Conservation (phyloP, 2,329 filamentous ascomycete genomes). For the Fusarium neocosmosporiellum region DNA sequence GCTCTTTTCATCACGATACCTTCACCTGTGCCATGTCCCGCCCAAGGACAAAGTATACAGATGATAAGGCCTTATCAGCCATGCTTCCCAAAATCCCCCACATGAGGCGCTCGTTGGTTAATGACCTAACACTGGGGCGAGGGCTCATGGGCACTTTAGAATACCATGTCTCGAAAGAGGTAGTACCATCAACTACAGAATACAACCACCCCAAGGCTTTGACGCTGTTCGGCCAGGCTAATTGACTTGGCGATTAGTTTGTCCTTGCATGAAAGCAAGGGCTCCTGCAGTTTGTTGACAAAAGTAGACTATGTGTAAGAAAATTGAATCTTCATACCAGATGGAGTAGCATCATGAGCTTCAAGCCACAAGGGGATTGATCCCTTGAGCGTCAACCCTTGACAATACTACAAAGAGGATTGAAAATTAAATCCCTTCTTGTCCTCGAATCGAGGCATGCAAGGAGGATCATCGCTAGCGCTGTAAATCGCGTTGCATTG, state of each 20-base stretch:
- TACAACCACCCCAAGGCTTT: background rate
- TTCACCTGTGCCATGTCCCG: background rate
- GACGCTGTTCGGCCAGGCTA: background rate
- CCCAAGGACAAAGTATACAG: background rate
- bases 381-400: background rate
- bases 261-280: background rate
- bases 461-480: background rate
- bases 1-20: background rate
- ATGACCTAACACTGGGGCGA: background rate
- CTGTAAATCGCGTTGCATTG: background rate
- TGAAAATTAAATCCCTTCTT: background rate
- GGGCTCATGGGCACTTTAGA: too few species aligned
- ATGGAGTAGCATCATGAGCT: background rate
- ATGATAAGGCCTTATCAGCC: background rate
- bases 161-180: too few species aligned
- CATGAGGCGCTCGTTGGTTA: background rate
- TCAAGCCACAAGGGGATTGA: background rate
- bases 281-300: background rate
- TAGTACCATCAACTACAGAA: background rate
- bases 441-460: background rate
- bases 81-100: fast-evolving
- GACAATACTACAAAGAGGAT: background rate
- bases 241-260: background rate
- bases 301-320: background rate
- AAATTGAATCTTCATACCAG: background rate